A percentile compares a stretch with the other conserved stretches of the same genome.
Evolutionary conservation across 75 land plant genomes (phyloP).

Genomic region (Pseudotsuga menziesii): DNA sequence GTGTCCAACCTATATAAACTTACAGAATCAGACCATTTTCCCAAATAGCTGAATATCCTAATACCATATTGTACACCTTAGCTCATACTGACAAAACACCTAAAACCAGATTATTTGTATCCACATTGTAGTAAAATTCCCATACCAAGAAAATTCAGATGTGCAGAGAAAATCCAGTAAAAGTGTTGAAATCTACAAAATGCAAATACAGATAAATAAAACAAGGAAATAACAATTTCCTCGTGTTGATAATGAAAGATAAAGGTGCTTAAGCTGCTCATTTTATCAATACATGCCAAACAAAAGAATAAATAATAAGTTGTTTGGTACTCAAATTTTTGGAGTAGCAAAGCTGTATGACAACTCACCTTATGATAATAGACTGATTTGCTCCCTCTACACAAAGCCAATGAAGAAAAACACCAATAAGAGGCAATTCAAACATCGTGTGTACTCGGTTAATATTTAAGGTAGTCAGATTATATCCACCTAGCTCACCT

Average conservation of each 20-base stretch:
- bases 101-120: too few species aligned
- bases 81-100: too few species aligned
- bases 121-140: not conserved
- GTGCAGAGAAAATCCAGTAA: not conserved
- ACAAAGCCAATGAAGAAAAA: conserved; percentile 9
- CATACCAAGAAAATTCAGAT: not conserved
- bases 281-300: not conserved
- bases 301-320: not conserved
- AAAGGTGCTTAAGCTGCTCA: not conserved
- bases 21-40: too few species aligned
- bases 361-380: conserved; percentile 76
- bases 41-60: too few species aligned
- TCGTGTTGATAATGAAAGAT: not conserved
- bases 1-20: too few species aligned
- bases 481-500: not conserved
- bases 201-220: not conserved
- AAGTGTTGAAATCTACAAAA: not conserved
- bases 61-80: too few species aligned
- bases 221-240: not conserved
- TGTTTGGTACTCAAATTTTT: not conserved
- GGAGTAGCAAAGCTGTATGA: not conserved
- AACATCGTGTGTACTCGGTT: not conserved
- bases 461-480: not conserved
- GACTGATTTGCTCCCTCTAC: conserved; percentile 92
- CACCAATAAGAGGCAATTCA: not conserved